A percentile compares a stretch with the other conserved stretches of the same genome.
Conservation (phyloP, 1,284 basidiomycete species). For the Singerocomus inundabilis region DNA sequence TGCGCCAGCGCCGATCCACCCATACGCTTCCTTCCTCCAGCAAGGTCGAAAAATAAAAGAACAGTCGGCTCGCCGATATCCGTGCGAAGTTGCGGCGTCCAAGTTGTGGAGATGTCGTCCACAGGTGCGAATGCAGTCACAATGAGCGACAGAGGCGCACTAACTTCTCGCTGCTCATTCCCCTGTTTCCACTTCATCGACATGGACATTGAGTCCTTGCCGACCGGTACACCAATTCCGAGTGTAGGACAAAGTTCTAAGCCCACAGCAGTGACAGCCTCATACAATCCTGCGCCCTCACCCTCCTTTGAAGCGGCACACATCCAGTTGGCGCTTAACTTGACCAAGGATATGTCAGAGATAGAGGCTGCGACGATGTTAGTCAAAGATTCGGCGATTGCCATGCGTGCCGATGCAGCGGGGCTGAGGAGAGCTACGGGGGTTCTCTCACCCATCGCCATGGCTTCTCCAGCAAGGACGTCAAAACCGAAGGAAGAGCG, state of each 20-base stretch:
- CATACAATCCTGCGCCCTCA: conserved; percentile 90
- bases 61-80: conserved; percentile 65
- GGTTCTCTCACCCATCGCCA: conserved; percentile 97
- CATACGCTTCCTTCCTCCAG: conserved; percentile 78
- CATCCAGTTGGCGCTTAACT: conserved; percentile 99
- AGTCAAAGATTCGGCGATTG: conserved; percentile 90
- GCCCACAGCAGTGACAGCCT: conserved; percentile 91
- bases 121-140: conserved; percentile 95
- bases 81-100: conserved; percentile 88
- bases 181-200: conserved; percentile 90
- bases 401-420: conserved; percentile 93
- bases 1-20: conserved; percentile 97
- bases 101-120: conserved; percentile 75
- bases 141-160: conserved; percentile 88
- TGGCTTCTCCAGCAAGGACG: conserved; percentile 84
- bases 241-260: conserved; percentile 94
- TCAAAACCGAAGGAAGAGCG: conserved; percentile 93
- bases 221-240: conserved; percentile 93
- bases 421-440: conserved; percentile 87
- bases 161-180: conserved; percentile 76
- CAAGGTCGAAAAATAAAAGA: conserved; percentile 90
- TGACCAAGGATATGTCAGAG: conserved; percentile 72
- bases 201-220: conserved; percentile 99
- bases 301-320: conserved; percentile 89
- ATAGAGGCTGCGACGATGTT: conserved; percentile 87